Percentiles rank a stretch among this genome's conserved stretches.
Evolutionary conservation across 2,329 filamentous ascomycete species (phyloP).

Genomic region (Remersonia thermophila): DNA sequence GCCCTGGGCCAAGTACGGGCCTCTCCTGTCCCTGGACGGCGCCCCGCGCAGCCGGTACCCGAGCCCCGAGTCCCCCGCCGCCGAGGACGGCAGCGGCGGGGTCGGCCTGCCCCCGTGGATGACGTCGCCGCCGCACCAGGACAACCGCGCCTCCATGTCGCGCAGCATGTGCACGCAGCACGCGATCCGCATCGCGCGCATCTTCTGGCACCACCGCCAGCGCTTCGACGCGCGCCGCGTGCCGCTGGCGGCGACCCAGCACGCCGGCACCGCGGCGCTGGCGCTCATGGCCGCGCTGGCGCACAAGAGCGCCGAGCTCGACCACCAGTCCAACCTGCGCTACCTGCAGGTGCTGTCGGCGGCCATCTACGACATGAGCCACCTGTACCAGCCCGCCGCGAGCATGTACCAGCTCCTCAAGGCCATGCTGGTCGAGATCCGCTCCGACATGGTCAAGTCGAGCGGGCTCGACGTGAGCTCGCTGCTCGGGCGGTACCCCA

Average conservation of each 20-base stretch:
- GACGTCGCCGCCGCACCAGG: constrained; percentile 28
- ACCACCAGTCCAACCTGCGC: constrained; percentile 27
- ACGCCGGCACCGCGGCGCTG: constrained; percentile 41
- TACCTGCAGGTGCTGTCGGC: constrained; percentile 41
- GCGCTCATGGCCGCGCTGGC: constrained; percentile 39
- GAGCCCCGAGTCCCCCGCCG: constrained; percentile 6
- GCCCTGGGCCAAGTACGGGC: constrained; percentile 39
- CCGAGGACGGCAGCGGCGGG: neutral
- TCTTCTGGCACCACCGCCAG: constrained; percentile 43
- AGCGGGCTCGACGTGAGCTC: constrained; percentile 7
- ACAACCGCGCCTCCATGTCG: constrained; percentile 26
- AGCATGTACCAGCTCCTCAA: constrained; percentile 41
- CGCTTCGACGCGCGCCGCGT: constrained; percentile 39
- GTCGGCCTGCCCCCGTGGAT: constrained; percentile 11
- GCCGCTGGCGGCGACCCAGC: constrained; percentile 38
- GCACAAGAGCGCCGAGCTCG: constrained; percentile 24
- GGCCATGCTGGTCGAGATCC: constrained; percentile 38
- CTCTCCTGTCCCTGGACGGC: constrained; percentile 21
- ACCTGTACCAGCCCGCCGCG: constrained; percentile 39
- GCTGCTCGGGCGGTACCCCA: constrained; percentile 7
- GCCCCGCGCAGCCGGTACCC: constrained; percentile 4
- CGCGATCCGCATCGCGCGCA: constrained; percentile 38
- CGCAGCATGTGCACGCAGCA: constrained; percentile 43
- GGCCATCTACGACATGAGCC: constrained; percentile 39
- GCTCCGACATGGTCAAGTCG: constrained; percentile 19